Conservation (phyloP, 2,329 filamentous ascomycete genomes). For the Fusarium goolgardi region DNA sequence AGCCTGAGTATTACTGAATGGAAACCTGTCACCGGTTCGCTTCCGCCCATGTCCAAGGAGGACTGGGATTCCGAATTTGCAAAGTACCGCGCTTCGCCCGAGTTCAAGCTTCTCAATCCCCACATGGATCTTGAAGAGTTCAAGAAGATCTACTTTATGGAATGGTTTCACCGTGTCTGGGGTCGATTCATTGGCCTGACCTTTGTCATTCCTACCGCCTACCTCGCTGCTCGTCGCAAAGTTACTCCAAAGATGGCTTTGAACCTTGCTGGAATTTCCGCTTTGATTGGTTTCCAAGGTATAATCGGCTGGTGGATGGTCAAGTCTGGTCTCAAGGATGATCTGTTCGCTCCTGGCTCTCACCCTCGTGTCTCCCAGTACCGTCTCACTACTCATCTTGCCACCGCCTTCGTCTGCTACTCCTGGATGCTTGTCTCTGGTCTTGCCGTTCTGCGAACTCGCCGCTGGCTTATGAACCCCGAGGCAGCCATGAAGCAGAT, state of each 20-base stretch:
- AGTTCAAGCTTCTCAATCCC: slow-evolving; percentile 92
- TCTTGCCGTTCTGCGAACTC: slow-evolving; percentile 82
- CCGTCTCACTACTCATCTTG: slow-evolving; percentile 87
- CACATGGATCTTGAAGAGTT: slow-evolving; percentile 94
- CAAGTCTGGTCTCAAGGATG: slow-evolving; percentile 93
- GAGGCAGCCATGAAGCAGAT: slow-evolving; percentile 70
- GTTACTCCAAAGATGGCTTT: slow-evolving; percentile 82
- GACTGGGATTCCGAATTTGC: slow-evolving; percentile 95
- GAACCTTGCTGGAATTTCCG: slow-evolving; percentile 84
- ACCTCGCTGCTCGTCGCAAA: slow-evolving; percentile 84
- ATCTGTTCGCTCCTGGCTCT: slow-evolving; percentile 89
- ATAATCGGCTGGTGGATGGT: slow-evolving; percentile 99
- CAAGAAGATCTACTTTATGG: slow-evolving; percentile 99
- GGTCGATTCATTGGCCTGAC: slow-evolving; percentile 90
- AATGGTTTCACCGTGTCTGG: slow-evolving; percentile 97
- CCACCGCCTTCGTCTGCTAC: slow-evolving; percentile 92
- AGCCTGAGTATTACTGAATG: slow-evolving; percentile 99
- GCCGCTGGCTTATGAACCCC: slow-evolving; percentile 76
- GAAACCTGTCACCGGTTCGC: slow-evolving; percentile 92
- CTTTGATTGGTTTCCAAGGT: slow-evolving; percentile 93
- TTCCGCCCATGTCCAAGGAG: slow-evolving; percentile 80
- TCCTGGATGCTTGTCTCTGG: slow-evolving; percentile 93
- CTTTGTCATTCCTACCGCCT: slow-evolving; percentile 87
- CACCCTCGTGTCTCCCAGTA: slow-evolving; percentile 97
- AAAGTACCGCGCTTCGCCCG: slow-evolving; percentile 91